Conservation (phyloP, 1,284 basidiomycete genomes). For the Bjerkandera adusta region DNA sequence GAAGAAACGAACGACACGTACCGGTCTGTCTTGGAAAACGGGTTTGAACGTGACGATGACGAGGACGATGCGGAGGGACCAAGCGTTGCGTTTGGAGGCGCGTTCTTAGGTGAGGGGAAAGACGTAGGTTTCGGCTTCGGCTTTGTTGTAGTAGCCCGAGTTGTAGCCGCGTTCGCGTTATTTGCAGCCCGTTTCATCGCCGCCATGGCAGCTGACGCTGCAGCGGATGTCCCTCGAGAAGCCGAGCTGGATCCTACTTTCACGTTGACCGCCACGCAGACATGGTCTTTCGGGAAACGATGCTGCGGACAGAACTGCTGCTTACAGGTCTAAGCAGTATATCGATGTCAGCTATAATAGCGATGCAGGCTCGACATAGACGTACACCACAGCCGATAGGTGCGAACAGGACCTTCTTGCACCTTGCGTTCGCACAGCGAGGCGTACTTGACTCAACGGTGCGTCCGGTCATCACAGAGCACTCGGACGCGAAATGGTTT, state of each 20-base stretch:
- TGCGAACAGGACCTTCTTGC: conserved; percentile 68
- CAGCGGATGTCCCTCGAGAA: conserved; percentile 30
- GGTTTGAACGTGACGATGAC: conserved; percentile 32
- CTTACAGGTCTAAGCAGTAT: conserved; percentile 51
- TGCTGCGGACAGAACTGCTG: conserved; percentile 72
- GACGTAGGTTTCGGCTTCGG: conserved; percentile 6
- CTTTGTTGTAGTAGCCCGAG: conserved; percentile 6
- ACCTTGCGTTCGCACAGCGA: conserved; percentile 57
- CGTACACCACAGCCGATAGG: conserved; percentile 72
- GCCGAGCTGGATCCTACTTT: conserved; percentile 17
- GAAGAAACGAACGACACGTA: conserved; percentile 40
- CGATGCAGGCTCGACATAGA: conserved; percentile 16
- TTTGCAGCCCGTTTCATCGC: conserved; percentile 39
- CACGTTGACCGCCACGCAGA: conserved; percentile 36
- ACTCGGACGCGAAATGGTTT: conserved; percentile 61
- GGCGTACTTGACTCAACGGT: conserved; percentile 51
- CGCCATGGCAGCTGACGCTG: conserved; percentile 40
- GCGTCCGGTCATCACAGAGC: conserved; percentile 64
- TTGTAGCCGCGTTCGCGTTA: conserved; percentile 15
- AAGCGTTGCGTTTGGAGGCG: too few species aligned
- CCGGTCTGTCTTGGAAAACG: conserved; percentile 71
- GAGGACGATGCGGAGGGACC: conserved; percentile 19
- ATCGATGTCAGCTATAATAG: neutral
- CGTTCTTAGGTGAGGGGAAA: conserved; percentile 6
- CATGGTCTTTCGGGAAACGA: conserved; percentile 69